Evolutionary conservation across 306 rosid genomes (phyloP), one percentile per base, ranked within the genome.

Genomic region (Phaseolus lunatus): DNA sequence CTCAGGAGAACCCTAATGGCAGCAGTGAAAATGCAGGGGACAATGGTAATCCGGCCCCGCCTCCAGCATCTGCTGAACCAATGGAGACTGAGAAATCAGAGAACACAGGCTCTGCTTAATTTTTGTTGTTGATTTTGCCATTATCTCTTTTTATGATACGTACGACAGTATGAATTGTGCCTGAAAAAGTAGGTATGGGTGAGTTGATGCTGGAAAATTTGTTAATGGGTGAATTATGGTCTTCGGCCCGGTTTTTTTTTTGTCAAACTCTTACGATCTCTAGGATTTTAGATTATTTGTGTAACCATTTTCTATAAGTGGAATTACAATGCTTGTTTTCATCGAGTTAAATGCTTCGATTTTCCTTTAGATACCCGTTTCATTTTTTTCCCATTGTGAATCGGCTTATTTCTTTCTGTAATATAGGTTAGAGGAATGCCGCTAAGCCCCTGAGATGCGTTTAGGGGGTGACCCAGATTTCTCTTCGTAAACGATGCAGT

Each of bases 1-100:
- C 83, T 41, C 85, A 49, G 18, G 85, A 45, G 13, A 66, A 84
- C 43, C 86, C 65, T n/a, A 23, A 84, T 58, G 48, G 49, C 57
- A 67, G 41, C 58, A 18, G 87, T 14, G 87, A 78, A 45, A 76
- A 63, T 61, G 72, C 90, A n/a, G 89, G 81, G 0, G 88, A 82
- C 26, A 81, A 53, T 2, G 33, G 82, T 37, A 73, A 58, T 23
- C 90, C 87, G 65, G 92, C 13, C 44, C 84, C 94, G 3, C 86
- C 96, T 4, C 86, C 88, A 0, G 80, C 89, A 2, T 59, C 86
- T 37, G 43, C 64, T 6, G 97, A 95, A 79, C 86, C 97, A 62
- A 95, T 92, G 99, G 99, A 95, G 72, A 89, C 91, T 2, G 97
- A 92, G 6, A 88, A 90, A 50, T 41, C 97, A 1, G 92, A 91